Evolutionary conservation across 2,329 filamentous ascomycete species (phyloP).

Genomic region (Cladophialophora psammophila): DNA sequence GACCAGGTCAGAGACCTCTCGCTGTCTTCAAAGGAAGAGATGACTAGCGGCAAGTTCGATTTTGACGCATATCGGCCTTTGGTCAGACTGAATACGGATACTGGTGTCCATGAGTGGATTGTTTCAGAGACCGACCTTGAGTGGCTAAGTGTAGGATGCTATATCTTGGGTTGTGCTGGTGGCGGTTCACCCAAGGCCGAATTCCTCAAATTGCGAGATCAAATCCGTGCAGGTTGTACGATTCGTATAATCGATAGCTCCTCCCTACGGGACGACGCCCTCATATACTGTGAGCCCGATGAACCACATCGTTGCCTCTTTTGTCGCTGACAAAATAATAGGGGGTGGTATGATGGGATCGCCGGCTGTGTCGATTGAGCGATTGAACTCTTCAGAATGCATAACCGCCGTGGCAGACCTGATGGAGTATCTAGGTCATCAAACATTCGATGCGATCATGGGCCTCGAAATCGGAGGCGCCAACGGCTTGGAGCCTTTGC

Average conservation of each 20-base stretch:
- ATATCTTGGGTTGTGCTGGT: conserved; percentile 58
- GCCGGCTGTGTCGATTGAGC: conserved; percentile 67
- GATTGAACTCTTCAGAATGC: conserved; percentile 65
- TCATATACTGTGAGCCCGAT: conserved; percentile 48
- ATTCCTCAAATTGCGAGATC: conserved; percentile 47
- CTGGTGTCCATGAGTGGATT: conserved; percentile 51
- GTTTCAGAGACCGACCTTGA: conserved; percentile 55
- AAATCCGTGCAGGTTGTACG: conserved; percentile 49
- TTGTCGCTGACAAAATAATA: conserved; percentile 33
- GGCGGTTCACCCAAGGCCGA: conserved; percentile 56
- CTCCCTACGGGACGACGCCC: conserved; percentile 53
- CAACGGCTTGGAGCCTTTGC: conserved; percentile 57
- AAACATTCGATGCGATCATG: conserved; percentile 49
- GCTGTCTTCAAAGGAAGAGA: conserved; percentile 9
- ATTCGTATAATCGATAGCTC: conserved; percentile 51
- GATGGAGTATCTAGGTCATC: conserved; percentile 55
- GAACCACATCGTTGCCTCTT: conserved; percentile 31
- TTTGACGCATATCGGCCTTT: conserved; percentile 51
- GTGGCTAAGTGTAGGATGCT: conserved; percentile 57
- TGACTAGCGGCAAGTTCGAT: conserved; percentile 39
- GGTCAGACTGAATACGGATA: conserved; percentile 49
- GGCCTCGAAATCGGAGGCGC: conserved; percentile 46
- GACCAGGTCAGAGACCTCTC: background rate
- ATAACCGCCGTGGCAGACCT: conserved; percentile 58
- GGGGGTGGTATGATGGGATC: conserved; percentile 61